Base-by-base conservation (phyloP, 805 yeast genomes). In the Saccharomyces mikatae region DNA sequence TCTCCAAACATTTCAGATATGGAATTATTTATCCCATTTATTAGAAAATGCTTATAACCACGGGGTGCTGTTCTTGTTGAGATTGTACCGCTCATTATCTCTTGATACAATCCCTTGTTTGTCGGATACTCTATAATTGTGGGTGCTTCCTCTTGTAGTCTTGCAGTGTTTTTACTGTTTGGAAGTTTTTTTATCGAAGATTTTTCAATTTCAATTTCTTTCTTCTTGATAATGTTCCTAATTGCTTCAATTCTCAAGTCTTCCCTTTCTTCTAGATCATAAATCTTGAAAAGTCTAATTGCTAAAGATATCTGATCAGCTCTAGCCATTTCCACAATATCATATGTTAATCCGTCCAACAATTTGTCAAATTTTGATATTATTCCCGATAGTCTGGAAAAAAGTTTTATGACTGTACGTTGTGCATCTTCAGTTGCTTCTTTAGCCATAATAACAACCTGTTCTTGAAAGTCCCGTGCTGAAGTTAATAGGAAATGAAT, bases 381-480 rank as follows among this genome's bases (percentile, higher is more conserved):
- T 1, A 84, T 68, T 2, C 64, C 70, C 9, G 64, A 56, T 13
- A 64, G 48, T 27, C 59, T 60, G 5, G 58, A 48, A 61, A 76
- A 63, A 46, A 72, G 52, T 58, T 80, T 80, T 41, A 70, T 67
- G n/a, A 87, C 80, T 6, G 89, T 84, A 46, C 85, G 76, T 59
- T 81, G 79, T 14, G 84, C 81, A 66, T 91, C 96, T 31, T 80
- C 83, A 1, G 83, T 73, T 1, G 80, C 72, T 9, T 71, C 67
- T 58, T 57, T 73, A 31, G 87, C 76, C 68, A 86, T 77, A n/a
- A 69, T 71, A 54, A 76, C 76, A 52, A 91, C 77, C 65, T 85
- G 87, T 59, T 92, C 97, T 58, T 78, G 81, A 60, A 91, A 82
- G 68, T 89, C 92, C 52, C 95, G 76, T 21, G 89, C 80, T 62